These are phyloP conservation scores for Apiospora aurea DNA, from an alignment of 2,329 filamentous ascomycete species.

Conservation along the genomic window DNA sequence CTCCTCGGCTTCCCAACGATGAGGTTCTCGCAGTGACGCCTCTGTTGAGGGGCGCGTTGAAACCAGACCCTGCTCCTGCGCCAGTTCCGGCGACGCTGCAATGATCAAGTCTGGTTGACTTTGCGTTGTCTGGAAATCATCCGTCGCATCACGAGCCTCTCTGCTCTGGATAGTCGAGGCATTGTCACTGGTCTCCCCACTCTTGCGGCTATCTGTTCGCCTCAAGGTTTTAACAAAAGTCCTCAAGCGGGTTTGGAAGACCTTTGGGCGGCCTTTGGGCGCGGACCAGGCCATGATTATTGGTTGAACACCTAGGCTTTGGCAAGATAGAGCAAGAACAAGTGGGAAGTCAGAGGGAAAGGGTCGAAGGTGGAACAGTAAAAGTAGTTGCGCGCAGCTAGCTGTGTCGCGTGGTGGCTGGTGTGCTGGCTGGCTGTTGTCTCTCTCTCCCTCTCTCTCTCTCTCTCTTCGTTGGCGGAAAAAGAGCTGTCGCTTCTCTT, in stretches of 20 bases:
- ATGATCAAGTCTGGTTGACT: neutral
- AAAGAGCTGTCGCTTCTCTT: conserved; percentile 7
- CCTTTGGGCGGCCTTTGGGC: conserved; percentile 22
- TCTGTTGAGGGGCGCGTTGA: neutral
- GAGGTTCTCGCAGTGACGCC: conserved; percentile 3
- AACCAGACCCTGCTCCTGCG: neutral
- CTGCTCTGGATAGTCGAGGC: neutral
- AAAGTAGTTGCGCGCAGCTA: neutral
- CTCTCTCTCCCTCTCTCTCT: neutral
- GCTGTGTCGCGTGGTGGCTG: neutral
- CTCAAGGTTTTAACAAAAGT: conserved; percentile 20
- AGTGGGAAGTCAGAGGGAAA: neutral
- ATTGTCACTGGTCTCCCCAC: conserved; percentile 1
- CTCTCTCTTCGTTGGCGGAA: neutral
- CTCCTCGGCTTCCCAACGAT: conserved; percentile 1
- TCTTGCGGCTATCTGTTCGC: conserved; percentile 13
- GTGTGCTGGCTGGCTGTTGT: neutral
- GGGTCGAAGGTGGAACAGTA: neutral
- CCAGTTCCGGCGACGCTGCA: neutral
- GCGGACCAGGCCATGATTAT: conserved; percentile 15
- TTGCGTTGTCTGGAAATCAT: neutral
- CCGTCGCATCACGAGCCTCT: neutral
- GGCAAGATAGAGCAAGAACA: neutral
- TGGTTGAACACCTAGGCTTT: neutral
- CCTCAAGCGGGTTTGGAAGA: conserved; percentile 21